Base-by-base conservation (phyloP, 805 yeast genomes). In the Myxozyma lipomycoides region DNA sequence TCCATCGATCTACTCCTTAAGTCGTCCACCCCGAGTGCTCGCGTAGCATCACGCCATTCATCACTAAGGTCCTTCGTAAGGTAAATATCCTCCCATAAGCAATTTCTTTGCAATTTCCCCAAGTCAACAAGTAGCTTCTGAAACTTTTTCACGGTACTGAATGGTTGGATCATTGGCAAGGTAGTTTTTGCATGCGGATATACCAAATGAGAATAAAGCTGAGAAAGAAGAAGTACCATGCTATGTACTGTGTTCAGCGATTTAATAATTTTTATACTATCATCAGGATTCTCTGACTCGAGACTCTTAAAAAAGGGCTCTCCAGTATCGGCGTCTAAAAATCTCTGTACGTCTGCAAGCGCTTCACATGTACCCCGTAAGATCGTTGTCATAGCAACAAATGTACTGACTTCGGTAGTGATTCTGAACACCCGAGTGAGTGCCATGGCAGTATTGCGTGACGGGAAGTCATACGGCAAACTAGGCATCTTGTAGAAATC, bases 401-500 rank as follows among this genome's bases (percentile, higher is more conserved):
- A 45, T 1, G 46, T 28, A 34, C 53, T 46, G 10, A 23, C 35
- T 21, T 55, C 59, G 12, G 46, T 37, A 4, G 50, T 30, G 17
- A 43, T 15, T 28, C 55, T 48, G 42, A 55, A 45, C 12, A 53
- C 55, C 18, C 51, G 40, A 5, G 51, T 35, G 17, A 52, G 38
- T 3, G 48, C 40, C 30, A 48, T 32, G 7, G 63, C 63, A 1
- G 67, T 56, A 24, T 51, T 41, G 7, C 62, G 52, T 32, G 46
- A 51, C 3, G 66, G 59, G 43, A 65, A 67, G 43, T 67, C 70
- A 44, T 62, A 67, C 1, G 70, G 69, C 23, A 67, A 45, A 34
- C 55, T 49, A 1, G 56, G 56, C 3, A 65, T 23, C 9, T 36
- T 45, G 43, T 59, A 64, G 18, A 66, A 44, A 6, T 51, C 46